Percentiles rank a stretch among this genome's conserved stretches.
phyloP scores from a whole-genome alignment of 768 basidiomycete species.

The Pulveroboletus sp. region DNA sequence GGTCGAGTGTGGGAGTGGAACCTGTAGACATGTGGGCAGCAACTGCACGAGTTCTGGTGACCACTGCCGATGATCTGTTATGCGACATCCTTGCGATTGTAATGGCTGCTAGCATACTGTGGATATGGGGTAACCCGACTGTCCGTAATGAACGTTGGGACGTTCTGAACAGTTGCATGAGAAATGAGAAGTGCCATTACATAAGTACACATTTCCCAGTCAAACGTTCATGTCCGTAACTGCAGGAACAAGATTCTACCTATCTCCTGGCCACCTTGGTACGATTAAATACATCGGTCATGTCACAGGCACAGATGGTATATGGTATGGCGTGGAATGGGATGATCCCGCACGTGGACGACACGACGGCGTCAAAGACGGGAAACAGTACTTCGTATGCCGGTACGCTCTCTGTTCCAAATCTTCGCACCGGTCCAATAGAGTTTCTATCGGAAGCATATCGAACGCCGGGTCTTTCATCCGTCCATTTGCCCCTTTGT shows the following conservation, averaged over 20 bases:
- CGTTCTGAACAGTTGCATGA: too few species aligned
- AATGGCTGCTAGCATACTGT: constrained; percentile 26
- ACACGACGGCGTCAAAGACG: constrained; percentile 80
- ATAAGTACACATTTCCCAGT: constrained; percentile 4
- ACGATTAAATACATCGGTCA: constrained; percentile 67
- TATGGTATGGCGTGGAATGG: constrained; percentile 98
- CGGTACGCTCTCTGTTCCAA: constrained; percentile 41
- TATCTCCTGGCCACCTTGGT: constrained; percentile 48
- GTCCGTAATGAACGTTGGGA: neutral
- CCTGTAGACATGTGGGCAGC: constrained; percentile 34
- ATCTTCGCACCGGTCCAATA: constrained; percentile 8
- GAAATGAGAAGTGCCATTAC: constrained; percentile 7
- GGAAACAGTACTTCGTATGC: constrained; percentile 73
- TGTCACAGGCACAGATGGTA: constrained; percentile 57
- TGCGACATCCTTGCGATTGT: constrained; percentile 28
- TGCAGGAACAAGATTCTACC: constrained; percentile 50
- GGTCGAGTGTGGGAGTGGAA: constrained; percentile 15
- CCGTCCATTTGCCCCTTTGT: constrained; percentile 53
- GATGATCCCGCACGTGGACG: constrained; percentile 82
- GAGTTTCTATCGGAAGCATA: constrained; percentile 38
- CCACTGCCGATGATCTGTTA: constrained; percentile 23
- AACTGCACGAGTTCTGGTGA: constrained; percentile 29
- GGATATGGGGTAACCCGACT: neutral
- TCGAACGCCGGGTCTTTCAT: constrained; percentile 75
- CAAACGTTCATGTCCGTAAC: constrained; percentile 24